These are phyloP conservation scores for Sordariomycetes sp. DNA, from an alignment of 2,329 filamentous ascomycete species.

Conservation along the genomic window DNA sequence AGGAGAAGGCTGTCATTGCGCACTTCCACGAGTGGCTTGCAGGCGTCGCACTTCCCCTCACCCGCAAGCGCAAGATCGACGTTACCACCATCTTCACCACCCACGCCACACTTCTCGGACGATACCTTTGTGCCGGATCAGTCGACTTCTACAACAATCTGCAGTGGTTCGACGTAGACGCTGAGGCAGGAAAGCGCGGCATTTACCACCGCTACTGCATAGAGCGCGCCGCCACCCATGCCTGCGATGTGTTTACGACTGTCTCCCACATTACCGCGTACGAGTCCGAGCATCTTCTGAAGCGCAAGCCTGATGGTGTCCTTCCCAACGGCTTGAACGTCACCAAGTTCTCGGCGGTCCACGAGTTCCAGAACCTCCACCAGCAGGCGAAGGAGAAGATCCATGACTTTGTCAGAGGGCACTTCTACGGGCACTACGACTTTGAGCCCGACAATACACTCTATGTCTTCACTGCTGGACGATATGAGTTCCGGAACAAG, in stretches of 20 bases:
- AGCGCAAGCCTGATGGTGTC: constrained; percentile 95
- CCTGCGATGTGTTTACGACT: constrained; percentile 94
- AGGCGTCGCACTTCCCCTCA: constrained; percentile 83
- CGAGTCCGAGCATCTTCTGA: constrained; percentile 93
- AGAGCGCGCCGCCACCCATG: constrained; percentile 84
- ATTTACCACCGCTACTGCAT: constrained; percentile 99
- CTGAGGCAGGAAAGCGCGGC: constrained; percentile 92
- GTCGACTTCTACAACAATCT: constrained; percentile 99
- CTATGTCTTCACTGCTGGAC: constrained; percentile 94
- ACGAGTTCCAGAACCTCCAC: constrained; percentile 98
- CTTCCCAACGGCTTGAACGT: constrained; percentile 95
- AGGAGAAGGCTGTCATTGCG: constrained; percentile 83
- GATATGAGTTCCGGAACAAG: constrained; percentile 97
- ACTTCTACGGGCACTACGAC: constrained; percentile 97
- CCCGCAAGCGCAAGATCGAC: constrained; percentile 90
- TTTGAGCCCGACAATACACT: constrained; percentile 95
- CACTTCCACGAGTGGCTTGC: constrained; percentile 99
- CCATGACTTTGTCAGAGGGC: constrained; percentile 92
- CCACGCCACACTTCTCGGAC: constrained; percentile 87
- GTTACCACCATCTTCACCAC: constrained; percentile 98
- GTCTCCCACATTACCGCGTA: constrained; percentile 98
- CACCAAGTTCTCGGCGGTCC: constrained; percentile 91
- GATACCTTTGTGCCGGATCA: constrained; percentile 93
- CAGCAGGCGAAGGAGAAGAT: constrained; percentile 97
- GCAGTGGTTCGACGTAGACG: constrained; percentile 91